These are phyloP conservation scores for Pichia heedii DNA, from an alignment of 805 yeast species.

Conservation along the genomic window DNA sequence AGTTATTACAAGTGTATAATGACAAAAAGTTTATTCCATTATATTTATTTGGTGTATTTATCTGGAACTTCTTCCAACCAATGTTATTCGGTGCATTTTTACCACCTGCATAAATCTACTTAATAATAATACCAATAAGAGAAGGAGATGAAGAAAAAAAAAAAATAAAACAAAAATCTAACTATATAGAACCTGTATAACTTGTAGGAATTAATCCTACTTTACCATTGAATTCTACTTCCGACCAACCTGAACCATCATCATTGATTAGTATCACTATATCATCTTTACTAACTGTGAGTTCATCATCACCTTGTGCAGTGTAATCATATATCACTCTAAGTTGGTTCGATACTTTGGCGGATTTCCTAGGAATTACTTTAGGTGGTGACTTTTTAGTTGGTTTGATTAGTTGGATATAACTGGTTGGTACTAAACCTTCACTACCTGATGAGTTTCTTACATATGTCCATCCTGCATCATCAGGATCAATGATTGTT, in stretches of 20 bases:
- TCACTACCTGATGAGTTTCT: constrained; percentile 32
- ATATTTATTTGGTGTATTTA: too few species aligned
- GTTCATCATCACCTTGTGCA: constrained; percentile 75
- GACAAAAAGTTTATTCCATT: too few species aligned
- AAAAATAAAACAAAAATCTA: neutral
- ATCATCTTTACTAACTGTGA: constrained; percentile 67
- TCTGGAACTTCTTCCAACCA: constrained; percentile 62
- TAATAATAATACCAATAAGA: too few species aligned
- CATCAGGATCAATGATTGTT: constrained; percentile 55
- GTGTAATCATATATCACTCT: constrained; percentile 67
- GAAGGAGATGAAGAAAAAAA: too few species aligned
- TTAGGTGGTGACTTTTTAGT: constrained; percentile 53
- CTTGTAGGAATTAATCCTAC: constrained; percentile 73
- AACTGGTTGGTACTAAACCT: constrained; percentile 84
- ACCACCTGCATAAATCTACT: constrained; percentile 87
- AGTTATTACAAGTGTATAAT: too few species aligned
- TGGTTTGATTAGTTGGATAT: constrained; percentile 40
- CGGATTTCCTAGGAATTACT: constrained; percentile 65
- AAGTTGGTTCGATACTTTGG: constrained; percentile 52
- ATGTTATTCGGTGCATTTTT: constrained; percentile 65
- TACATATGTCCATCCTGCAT: constrained; percentile 85
- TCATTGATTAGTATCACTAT: constrained; percentile 56
- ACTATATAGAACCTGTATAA: constrained; percentile 32
- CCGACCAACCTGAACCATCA: constrained; percentile 91
- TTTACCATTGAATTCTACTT: constrained; percentile 64